Base-by-base conservation (phyloP, 306 rosid species). In the Leucaena leucocephala region DNA sequence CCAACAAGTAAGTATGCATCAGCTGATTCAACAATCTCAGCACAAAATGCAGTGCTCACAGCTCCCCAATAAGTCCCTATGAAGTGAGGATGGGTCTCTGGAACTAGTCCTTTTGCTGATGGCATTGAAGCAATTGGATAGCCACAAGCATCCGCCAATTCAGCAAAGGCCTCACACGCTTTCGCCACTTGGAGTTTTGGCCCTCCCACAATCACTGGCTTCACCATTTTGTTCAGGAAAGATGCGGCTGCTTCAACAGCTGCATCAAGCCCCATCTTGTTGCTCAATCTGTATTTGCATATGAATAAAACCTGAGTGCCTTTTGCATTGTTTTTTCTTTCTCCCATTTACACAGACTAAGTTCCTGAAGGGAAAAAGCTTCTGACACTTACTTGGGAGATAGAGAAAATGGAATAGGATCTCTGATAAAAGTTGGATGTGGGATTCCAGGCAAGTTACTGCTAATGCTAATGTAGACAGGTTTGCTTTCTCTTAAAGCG, bases 61-160 rank as follows among this genome's bases (percentile, higher is more conserved):
- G 90, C 87, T 36, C 87, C 85, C 85, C 87, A 87, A 6, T 85
- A 87, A 14, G 78, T 85, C 58, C 86, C 88, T 3, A 87, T 82
- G 85, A 84, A 87, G 76, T 80, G 90, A 38, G 85, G 88, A 66
- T 87, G 90, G 21, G 80, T 39, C 74, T 84, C 85, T 0, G 74
- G 86, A 3, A 87, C 82, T 4, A 82, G 75, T 68, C 86, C 90
- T 84, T 87, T 87, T 3, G 85, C 88, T 4, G 86, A 84, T 14
- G 88, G 90, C 88, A 82, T 84, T 43, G 68, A 73, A 10, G 86
- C 80, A 0, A 84, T 15, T 0, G 87, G 83, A 44, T 87, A 84
- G 82, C 88, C 88, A 50, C 83, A 77, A 35, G 86, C 86, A 58
- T 87, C 82, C 0, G 83, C 90, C 59, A 84, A 44, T 75, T 87